Percentiles rank a stretch among this genome's conserved stretches.
Conservation (phyloP, 805 yeast species). For the Yamadazyma laniorum region DNA sequence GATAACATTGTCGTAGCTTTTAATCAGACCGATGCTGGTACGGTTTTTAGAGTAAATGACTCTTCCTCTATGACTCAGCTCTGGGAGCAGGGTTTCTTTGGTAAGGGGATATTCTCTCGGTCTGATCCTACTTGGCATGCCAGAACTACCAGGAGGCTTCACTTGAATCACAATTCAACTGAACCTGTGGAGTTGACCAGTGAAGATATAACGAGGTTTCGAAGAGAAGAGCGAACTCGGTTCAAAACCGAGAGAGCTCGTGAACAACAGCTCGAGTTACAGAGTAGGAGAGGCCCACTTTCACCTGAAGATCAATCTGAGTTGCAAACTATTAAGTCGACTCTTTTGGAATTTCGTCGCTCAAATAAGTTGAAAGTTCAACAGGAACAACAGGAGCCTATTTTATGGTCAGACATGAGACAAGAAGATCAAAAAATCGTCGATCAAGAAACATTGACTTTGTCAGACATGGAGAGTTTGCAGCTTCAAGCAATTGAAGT, state of each 20-base stretch:
- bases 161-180: constrained; percentile 30
- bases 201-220: constrained; percentile 73
- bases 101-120: constrained; percentile 85
- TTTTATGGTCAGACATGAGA: constrained; percentile 16
- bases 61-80: constrained; percentile 50
- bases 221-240: constrained; percentile 69
- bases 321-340: constrained; percentile 17
- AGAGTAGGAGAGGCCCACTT: constrained; percentile 29
- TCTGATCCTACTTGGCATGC: constrained; percentile 89
- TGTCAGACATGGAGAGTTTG: constrained; percentile 43
- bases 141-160: constrained; percentile 59
- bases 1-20: constrained; percentile 22
- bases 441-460: constrained; percentile 10
- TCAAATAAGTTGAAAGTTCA: constrained; percentile 10
- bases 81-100: constrained; percentile 90
- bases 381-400: constrained; percentile 7
- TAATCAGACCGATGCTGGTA: constrained; percentile 18
- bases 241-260: constrained; percentile 68
- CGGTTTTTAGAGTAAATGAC: constrained; percentile 41
- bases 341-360: constrained; percentile 20
- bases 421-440: constrained; percentile 13
- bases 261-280: constrained; percentile 50
- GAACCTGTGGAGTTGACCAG: constrained; percentile 8
- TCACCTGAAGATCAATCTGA: constrained; percentile 21
- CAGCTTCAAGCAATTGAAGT: constrained; percentile 78